phyloP scores from a whole-genome alignment of 305 asterid genomes.

The Fraxinus floribunda region DNA sequence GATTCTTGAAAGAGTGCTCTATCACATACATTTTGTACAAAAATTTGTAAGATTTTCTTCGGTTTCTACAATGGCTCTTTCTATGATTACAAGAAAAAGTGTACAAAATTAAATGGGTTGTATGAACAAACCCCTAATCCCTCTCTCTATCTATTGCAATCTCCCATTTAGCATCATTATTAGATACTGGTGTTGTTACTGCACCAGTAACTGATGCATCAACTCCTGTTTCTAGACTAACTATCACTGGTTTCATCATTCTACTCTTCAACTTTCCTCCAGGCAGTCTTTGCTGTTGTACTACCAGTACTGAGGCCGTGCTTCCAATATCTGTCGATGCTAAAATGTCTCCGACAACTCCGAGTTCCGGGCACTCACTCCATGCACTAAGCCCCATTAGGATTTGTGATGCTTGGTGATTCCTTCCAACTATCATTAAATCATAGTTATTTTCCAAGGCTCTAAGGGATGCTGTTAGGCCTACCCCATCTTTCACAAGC shows the following conservation, averaged over 20 bases:
- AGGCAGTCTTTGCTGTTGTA: slow-evolving; percentile 63
- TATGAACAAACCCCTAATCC: neutral
- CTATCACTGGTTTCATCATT: slow-evolving; percentile 18
- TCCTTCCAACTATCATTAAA: slow-evolving; percentile 59
- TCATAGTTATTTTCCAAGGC: slow-evolving; percentile 45
- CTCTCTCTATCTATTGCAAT: slow-evolving; percentile 2
- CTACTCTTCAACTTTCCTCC: slow-evolving; percentile 29
- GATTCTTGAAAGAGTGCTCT: neutral
- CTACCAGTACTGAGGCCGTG: slow-evolving; percentile 69
- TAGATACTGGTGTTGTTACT: neutral
- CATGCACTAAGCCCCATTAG: slow-evolving; percentile 64
- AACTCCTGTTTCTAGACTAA: slow-evolving; percentile 20
- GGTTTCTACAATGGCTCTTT: neutral
- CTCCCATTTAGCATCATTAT: neutral
- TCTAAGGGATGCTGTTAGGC: slow-evolving; percentile 50
- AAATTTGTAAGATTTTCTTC: neutral
- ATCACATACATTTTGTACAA: neutral
- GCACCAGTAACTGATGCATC: neutral
- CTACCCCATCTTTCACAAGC: slow-evolving; percentile 69
- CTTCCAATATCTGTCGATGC: slow-evolving; percentile 58
- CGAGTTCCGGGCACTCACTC: slow-evolving; percentile 85
- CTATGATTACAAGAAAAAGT: neutral
- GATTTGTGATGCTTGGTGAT: slow-evolving; percentile 31
- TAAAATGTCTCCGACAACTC: slow-evolving; percentile 70
- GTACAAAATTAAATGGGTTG: neutral